Evolutionary conservation across 2,329 filamentous ascomycete genomes (phyloP).

Genomic region (Chrysosphaeria jannelii): DNA sequence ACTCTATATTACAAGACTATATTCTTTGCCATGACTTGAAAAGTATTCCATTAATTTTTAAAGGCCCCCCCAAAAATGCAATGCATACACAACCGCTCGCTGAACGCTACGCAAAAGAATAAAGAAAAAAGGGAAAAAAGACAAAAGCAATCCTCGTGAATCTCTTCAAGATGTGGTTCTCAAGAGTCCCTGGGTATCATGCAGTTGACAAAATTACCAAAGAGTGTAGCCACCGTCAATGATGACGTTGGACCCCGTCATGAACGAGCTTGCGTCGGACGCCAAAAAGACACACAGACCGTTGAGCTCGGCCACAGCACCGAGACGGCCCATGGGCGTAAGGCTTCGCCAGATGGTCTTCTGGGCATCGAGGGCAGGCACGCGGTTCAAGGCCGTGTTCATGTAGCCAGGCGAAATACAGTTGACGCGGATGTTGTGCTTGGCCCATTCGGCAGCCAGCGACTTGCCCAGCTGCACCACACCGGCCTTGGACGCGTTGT

Average conservation of each 20-base stretch:
- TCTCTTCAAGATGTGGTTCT: too few relatives aligned
- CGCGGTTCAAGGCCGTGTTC: slow-evolving; percentile 56
- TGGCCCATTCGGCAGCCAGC: slow-evolving; percentile 60
- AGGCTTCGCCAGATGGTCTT: slow-evolving; percentile 54
- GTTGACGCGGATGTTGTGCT: slow-evolving; percentile 56
- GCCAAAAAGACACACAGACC: slow-evolving; percentile 48
- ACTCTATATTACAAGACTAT: too few relatives aligned
- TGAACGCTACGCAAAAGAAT: too few relatives aligned
- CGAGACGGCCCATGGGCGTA: slow-evolving; percentile 44
- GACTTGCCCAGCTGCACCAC: slow-evolving; percentile 55
- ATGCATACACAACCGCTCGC: too few relatives aligned
- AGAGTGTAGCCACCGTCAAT: slow-evolving; percentile 42
- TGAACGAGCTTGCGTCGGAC: slow-evolving; percentile 40
- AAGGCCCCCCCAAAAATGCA: too few relatives aligned
- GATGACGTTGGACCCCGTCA: slow-evolving; percentile 46
- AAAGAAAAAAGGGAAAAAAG: too few relatives aligned
- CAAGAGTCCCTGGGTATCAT: slow-evolving; percentile 3
- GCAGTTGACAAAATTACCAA: slow-evolving; percentile 2
- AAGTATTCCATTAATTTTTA: too few relatives aligned
- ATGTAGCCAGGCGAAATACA: slow-evolving; percentile 66
- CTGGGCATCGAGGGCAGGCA: slow-evolving; percentile 47
- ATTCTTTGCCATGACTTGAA: too few relatives aligned
- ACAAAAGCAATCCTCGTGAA: too few relatives aligned
- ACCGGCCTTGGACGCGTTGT: slow-evolving; percentile 62
- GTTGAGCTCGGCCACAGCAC: slow-evolving; percentile 46